Conservation (phyloP, 495 filamentous ascomycete species). For the Lichina pygmaea region DNA sequence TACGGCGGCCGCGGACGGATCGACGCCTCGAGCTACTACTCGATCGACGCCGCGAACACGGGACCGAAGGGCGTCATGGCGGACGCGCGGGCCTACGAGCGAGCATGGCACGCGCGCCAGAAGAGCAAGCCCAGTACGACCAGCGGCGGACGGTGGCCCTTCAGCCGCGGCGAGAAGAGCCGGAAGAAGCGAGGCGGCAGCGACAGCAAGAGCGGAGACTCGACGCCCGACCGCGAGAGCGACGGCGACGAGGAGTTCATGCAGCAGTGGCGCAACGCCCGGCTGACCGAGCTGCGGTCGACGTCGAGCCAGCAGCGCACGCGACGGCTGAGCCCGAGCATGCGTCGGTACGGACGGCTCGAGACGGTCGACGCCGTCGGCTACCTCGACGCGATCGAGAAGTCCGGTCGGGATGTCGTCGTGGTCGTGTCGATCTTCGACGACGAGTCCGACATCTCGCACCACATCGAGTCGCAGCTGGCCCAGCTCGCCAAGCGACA, state of each 20-base stretch:
- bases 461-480: conserved; percentile 51
- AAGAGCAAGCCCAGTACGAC: conserved; percentile 3
- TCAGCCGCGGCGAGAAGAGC: conserved; percentile 1
- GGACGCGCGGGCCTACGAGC: conserved; percentile 75
- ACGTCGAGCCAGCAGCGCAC: conserved; percentile 18
- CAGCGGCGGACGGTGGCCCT: conserved; percentile 1
- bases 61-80: conserved; percentile 97
- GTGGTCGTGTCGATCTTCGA: conserved; percentile 95
- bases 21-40: not conserved
- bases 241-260: conserved; percentile 67
- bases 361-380: conserved; percentile 70
- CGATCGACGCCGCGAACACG: conserved; percentile 43
- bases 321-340: conserved; percentile 36
- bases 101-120: conserved; percentile 27
- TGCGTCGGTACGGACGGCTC: conserved; percentile 48
- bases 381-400: conserved; percentile 88
- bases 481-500: conserved; percentile 41
- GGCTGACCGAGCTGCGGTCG: conserved; percentile 50
- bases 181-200: conserved; percentile 9
- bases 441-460: conserved; percentile 35
- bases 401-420: conserved; percentile 47
- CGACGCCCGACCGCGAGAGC: conserved; percentile 12
- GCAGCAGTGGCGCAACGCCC: conserved; percentile 49
- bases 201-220: conserved; percentile 20
- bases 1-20: no score